A percentile compares a stretch with the other conserved stretches of the same genome.
phyloP scores from a whole-genome alignment of 2,329 filamentous ascomycete genomes.

The Talaromyces sp. region DNA sequence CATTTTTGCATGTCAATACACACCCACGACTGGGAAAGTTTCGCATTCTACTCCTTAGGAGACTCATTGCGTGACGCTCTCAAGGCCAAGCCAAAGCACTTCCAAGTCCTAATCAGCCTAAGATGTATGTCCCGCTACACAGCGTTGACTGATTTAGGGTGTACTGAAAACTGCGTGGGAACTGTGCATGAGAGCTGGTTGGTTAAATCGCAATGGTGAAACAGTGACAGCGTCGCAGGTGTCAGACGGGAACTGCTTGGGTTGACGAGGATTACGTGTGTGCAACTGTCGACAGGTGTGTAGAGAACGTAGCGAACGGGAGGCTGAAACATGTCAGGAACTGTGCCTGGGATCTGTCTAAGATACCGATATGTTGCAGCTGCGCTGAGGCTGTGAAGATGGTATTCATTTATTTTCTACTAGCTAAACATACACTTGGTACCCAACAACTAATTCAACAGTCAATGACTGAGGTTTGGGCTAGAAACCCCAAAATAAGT shows the following conservation, averaged over 20 bases:
- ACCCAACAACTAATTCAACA: neutral
- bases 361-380: neutral
- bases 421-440: conserved; percentile 17
- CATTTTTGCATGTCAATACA: neutral
- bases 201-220: neutral
- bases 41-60: conserved; percentile 12
- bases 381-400: conserved; percentile 2
- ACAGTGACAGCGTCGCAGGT: conserved; percentile 1
- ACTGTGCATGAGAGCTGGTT: neutral
- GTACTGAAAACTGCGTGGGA: neutral
- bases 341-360: neutral
- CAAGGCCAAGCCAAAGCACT: neutral
- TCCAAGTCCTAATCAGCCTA: neutral
- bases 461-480: neutral
- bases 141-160: neutral
- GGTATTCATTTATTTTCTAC: conserved; percentile 11
- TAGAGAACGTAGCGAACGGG: neutral
- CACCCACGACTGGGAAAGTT: neutral
- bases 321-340: neutral
- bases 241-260: neutral
- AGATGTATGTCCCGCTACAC: neutral
- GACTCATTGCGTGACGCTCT: conserved; percentile 2
- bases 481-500: neutral
- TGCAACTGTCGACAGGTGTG: neutral
- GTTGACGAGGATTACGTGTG: neutral